Conservation (phyloP, 1,139 yeast genomes). For the Suhomyces maxii region DNA sequence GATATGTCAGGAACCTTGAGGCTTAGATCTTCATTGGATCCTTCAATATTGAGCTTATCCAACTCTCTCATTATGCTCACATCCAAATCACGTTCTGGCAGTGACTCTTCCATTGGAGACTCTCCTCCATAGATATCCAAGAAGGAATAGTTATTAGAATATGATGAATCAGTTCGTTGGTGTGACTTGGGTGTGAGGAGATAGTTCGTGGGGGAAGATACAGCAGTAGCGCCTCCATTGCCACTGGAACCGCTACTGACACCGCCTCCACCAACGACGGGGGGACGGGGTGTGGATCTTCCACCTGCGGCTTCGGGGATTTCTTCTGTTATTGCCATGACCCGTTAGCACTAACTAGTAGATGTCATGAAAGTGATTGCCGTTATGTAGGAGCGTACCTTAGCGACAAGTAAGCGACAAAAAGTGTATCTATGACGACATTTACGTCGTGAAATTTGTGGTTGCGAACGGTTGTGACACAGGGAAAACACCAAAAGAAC, state of each 20-base stretch:
- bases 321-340: constrained; percentile 1
- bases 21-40: neutral
- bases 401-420: neutral
- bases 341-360: neutral
- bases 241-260: neutral
- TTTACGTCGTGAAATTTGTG: too few relatives aligned
- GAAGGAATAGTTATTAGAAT: constrained; percentile 35
- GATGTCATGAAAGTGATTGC: too few relatives aligned
- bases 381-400: neutral
- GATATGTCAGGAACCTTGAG: neutral
- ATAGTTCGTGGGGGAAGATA: neutral
- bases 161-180: constrained; percentile 31
- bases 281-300: neutral
- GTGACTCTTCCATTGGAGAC: constrained; percentile 14
- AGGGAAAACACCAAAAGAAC: too few relatives aligned
- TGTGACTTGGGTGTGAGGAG: constrained; percentile 19
- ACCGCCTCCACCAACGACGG: neutral
- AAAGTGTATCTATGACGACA: too few relatives aligned
- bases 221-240: neutral
- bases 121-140: constrained; percentile 24
- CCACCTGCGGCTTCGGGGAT: neutral
- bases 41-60: constrained; percentile 8
- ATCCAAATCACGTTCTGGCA: constrained; percentile 4
- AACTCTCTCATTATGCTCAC: constrained; percentile 8
- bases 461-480: too few relatives aligned